phyloP scores from a whole-genome alignment of 352 stramenopile genomes.

The Globisporangium megalacanthum region DNA sequence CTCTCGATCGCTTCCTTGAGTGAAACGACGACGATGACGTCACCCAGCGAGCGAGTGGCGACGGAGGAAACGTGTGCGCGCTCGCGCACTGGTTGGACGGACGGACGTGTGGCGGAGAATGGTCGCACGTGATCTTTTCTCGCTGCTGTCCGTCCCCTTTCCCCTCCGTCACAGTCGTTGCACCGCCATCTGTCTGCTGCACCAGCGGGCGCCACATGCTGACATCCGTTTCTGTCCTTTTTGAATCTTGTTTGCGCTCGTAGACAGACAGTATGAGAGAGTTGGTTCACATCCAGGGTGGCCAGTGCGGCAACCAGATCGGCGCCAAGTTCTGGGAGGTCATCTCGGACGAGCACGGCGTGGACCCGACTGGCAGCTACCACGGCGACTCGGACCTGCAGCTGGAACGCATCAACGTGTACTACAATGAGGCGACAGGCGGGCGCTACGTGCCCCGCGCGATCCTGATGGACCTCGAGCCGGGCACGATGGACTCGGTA shows the following conservation, averaged over 20 bases:
- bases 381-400: constrained; percentile 96
- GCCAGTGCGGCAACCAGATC: constrained; percentile 99
- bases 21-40: background rate
- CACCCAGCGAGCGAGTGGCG: background rate
- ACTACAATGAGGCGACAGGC: constrained; percentile 98
- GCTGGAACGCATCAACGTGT: constrained; percentile 98
- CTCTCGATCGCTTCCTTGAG: background rate
- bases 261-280: constrained; percentile 85
- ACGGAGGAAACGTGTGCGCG: background rate
- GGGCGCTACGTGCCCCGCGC: constrained; percentile 97
- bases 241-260: constrained; percentile 7
- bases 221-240: constrained; percentile 6
- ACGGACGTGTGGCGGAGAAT: constrained; percentile 1
- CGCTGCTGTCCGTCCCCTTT: constrained; percentile 2
- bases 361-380: constrained; percentile 91
- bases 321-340: constrained; percentile 98
- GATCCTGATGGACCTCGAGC: constrained; percentile 99
- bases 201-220: background rate
- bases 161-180: background rate
- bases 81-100: background rate
- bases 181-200: background rate
- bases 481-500: constrained; percentile 99
- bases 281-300: constrained; percentile 98
- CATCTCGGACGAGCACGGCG: constrained; percentile 95
- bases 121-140: constrained; percentile 1